Evolutionary conservation across 2,329 filamentous ascomycete species (phyloP).

Genomic region (Fusarium illudens): DNA sequence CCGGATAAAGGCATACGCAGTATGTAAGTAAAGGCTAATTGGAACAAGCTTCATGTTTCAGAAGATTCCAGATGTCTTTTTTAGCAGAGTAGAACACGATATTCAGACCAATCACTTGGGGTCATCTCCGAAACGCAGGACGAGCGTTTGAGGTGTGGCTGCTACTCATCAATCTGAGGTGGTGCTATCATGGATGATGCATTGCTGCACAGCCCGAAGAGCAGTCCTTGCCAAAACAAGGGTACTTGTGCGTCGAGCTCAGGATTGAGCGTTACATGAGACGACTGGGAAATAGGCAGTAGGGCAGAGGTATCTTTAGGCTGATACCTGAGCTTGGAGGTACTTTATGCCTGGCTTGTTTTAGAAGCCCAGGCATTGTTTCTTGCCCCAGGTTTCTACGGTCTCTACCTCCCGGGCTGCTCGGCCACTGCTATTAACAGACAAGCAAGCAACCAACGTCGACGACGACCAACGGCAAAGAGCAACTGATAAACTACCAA

Average conservation of each 20-base stretch:
- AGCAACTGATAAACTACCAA: slow-evolving; percentile 8
- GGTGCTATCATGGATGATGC: slow-evolving; percentile 27
- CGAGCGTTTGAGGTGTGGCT: slow-evolving; percentile 2
- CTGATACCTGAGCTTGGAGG: slow-evolving; percentile 17
- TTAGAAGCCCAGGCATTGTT: slow-evolving; percentile 24
- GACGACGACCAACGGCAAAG: slow-evolving; percentile 14
- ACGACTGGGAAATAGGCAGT: slow-evolving; percentile 7
- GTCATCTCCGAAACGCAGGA: background rate
- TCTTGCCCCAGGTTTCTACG: slow-evolving; percentile 30
- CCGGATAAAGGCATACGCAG: background rate
- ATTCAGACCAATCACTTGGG: background rate
- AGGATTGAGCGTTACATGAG: slow-evolving; percentile 3
- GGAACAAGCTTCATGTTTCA: background rate
- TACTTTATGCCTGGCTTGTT: slow-evolving; percentile 21
- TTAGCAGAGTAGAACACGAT: background rate
- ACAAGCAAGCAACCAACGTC: slow-evolving; percentile 5
- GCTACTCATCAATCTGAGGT: slow-evolving; percentile 1
- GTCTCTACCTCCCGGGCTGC: slow-evolving; percentile 12
- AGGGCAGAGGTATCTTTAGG: slow-evolving; percentile 17
- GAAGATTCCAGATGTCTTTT: background rate
- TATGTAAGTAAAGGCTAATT: background rate
- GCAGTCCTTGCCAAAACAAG: background rate
- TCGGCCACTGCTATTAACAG: slow-evolving; percentile 11
- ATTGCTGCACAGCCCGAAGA: slow-evolving; percentile 20
- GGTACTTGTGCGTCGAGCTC: background rate